These are phyloP conservation scores for Pholiota conissans DNA, from an alignment of 768 basidiomycete genomes.

Conservation along the genomic window DNA sequence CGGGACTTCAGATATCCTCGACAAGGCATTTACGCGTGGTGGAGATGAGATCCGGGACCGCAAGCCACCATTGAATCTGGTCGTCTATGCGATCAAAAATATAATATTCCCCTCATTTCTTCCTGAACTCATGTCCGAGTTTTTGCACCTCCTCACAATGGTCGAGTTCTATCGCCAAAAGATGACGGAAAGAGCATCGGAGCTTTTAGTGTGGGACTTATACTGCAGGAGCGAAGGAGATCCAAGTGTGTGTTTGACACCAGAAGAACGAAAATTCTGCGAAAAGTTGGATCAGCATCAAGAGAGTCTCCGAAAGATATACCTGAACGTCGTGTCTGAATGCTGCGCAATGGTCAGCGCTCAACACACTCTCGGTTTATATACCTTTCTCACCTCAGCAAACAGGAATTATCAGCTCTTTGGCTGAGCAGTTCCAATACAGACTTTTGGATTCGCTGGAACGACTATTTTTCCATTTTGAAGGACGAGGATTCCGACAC, in stretches of 20 bases:
- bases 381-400: neutral
- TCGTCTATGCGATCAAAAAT: conserved; percentile 31
- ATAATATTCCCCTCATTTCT: conserved; percentile 27
- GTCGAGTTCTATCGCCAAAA: conserved; percentile 36
- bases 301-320: conserved; percentile 28
- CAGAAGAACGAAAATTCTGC: conserved; percentile 22
- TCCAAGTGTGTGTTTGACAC: conserved; percentile 4
- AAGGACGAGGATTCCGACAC: conserved; percentile 3
- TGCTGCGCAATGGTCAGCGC: conserved; percentile 30
- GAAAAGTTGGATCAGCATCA: conserved; percentile 13
- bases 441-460: conserved; percentile 37
- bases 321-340: conserved; percentile 27
- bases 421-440: conserved; percentile 30
- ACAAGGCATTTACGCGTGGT: conserved; percentile 4
- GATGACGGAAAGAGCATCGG: conserved; percentile 23
- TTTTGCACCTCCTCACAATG: conserved; percentile 35
- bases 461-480: conserved; percentile 40
- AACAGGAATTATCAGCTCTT: conserved; percentile 34
- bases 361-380: neutral
- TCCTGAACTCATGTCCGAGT: conserved; percentile 26
- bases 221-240: conserved; percentile 21
- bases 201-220: conserved; percentile 27
- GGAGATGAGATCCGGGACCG: conserved; percentile 9
- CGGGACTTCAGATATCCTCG: conserved; percentile 4
- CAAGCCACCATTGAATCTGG: conserved; percentile 27